Base-by-base conservation (phyloP, 2,329 filamentous ascomycete species). In the Fusarium nanum region DNA sequence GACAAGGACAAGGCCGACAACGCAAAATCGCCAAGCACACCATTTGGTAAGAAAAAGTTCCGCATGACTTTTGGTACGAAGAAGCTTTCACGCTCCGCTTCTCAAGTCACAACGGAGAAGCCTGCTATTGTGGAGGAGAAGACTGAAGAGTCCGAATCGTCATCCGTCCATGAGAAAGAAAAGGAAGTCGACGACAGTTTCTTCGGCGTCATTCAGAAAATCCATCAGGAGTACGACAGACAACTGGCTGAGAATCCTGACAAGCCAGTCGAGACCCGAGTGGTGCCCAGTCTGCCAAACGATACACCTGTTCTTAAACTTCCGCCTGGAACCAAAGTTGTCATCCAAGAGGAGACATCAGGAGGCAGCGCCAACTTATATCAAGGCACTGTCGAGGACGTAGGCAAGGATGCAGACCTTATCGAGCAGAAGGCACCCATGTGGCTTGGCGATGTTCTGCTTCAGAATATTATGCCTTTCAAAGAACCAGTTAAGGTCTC, bases 401-500 rank as follows among this genome's bases (percentile, higher is more conserved):
- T 97, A 7, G 92, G 92, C 3, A 84, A 88, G 48, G 93, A 97
- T 74, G 91, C 91, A 22, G 93, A 97, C 78, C 82, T 91, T 22
- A 91, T 99, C 55, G 94, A 98, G 81, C 92, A 93, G 75, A 88
- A 91, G 42, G 94, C 92, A 8, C 95, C 96, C 3, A 91, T 92
- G 84, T 99, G 96, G 96, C 85, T 99, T 9, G 94, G 92, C 16
- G 94, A 98, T 69, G 87, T 97, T 37, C 84, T 99, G 16, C 83
- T 99, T 48, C 78, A 93, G 84, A 98, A 98, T 78, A 87, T 89
- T 77, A 88, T 93, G 11, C 93, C 94, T 0, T 81, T 86, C 63
- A 98, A 98, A 82, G 96, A 98, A n/a, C 90, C 94, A 2, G 89
- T 95, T 73, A 99, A 99, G 84, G 91, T 98, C n/a, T 94, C 93